A percentile compares a stretch with the other conserved stretches of the same genome.
Conservation (phyloP, 371 early-diverging fungal species). For the Funneliformis caledonium region DNA sequence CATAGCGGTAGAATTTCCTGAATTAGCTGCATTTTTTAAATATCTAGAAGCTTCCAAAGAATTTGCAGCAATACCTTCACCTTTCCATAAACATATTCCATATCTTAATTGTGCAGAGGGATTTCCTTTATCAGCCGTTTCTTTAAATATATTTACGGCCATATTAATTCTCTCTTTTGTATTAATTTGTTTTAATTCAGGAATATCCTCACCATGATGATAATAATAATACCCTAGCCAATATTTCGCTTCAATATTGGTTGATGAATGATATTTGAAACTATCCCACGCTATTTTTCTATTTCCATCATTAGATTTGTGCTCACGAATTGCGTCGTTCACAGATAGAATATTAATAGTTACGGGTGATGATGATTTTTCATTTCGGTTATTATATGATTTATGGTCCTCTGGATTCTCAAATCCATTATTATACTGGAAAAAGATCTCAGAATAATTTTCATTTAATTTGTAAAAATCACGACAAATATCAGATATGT, state of each 20-base stretch:
- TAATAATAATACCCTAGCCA: slow-evolving; percentile 24
- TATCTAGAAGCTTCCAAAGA: neutral
- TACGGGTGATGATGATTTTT: neutral
- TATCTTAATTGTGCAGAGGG: neutral
- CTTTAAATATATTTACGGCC: slow-evolving; percentile 16
- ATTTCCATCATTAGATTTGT: neutral
- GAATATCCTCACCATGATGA: neutral
- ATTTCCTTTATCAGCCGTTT: slow-evolving; percentile 22
- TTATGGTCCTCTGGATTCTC: neutral
- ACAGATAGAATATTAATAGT: neutral
- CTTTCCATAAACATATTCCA: neutral
- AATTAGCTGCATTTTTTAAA: slow-evolving; percentile 2
- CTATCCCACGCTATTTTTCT: neutral
- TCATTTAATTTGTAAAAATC: too few species aligned
- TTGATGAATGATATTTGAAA: neutral
- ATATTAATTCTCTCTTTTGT: neutral
- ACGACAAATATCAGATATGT: neutral
- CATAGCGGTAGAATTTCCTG: slow-evolving; percentile 17
- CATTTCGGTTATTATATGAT: too few species aligned
- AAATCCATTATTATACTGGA: too few species aligned
- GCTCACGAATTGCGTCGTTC: neutral
- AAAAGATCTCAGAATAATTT: neutral
- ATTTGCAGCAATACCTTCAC: neutral
- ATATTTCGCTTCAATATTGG: slow-evolving; percentile 10
- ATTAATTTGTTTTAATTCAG: too few species aligned